A percentile compares a stretch with the other conserved stretches of the same genome.
Conservation (phyloP, 2,329 filamentous ascomycete species). For the Rutstroemia sp. region DNA sequence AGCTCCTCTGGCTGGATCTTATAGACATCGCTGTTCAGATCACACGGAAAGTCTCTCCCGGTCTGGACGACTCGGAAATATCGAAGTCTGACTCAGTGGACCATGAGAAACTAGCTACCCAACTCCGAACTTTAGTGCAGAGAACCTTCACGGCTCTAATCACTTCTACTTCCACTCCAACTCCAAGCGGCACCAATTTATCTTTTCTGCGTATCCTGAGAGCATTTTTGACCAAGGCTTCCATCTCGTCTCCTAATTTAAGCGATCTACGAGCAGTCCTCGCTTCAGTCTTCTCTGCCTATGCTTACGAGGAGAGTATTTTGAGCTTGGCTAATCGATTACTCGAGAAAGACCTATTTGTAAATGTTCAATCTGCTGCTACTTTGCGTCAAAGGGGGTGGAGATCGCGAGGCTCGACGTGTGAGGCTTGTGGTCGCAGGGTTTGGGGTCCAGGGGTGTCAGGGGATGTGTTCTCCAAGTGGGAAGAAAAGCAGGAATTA, state of each 20-base stretch:
- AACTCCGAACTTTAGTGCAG: conserved; percentile 76
- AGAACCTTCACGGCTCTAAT: conserved; percentile 84
- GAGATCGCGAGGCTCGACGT: conserved; percentile 79
- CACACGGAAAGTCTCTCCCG: conserved; percentile 54
- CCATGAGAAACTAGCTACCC: conserved; percentile 52
- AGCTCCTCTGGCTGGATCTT: conserved; percentile 52
- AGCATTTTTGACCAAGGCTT: conserved; percentile 78
- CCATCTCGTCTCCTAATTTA: conserved; percentile 73
- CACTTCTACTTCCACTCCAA: conserved; percentile 55
- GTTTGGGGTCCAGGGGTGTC: conserved; percentile 87
- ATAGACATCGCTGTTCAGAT: conserved; percentile 56
- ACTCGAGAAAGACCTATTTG: conserved; percentile 82
- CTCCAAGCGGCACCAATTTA: conserved; percentile 41
- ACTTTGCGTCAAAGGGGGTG: conserved; percentile 76
- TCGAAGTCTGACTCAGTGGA: conserved; percentile 35
- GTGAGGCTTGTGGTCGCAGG: conserved; percentile 74
- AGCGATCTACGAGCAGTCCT: conserved; percentile 81
- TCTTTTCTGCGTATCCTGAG: conserved; percentile 86
- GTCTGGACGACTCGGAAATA: conserved; percentile 36
- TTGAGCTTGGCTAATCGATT: conserved; percentile 78
- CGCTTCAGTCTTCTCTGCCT: conserved; percentile 85
- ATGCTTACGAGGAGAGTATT: conserved; percentile 90
- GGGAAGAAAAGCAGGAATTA: conserved; percentile 56
- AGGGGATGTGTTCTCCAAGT: conserved; percentile 69
- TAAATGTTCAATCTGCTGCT: conserved; percentile 69